A percentile compares a stretch with the other conserved stretches of the same genome.
These are phyloP conservation scores for Brassica cretica DNA, from an alignment of 345 rosid genomes.

Conservation along the genomic window DNA sequence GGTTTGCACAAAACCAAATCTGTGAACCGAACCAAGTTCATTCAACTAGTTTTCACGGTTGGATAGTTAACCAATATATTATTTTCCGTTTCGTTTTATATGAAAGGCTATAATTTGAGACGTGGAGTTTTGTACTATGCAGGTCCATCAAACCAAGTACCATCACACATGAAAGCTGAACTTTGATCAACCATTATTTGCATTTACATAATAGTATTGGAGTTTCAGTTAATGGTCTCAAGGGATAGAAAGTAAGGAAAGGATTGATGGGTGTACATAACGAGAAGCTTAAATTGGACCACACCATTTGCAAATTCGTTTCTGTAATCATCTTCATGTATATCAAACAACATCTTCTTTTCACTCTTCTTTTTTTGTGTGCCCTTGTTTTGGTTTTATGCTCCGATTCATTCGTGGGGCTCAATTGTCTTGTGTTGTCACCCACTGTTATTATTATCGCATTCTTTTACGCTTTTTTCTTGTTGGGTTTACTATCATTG, in stretches of 20 bases:
- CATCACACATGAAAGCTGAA: slow-evolving; percentile 56
- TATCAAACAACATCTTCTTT: not conserved
- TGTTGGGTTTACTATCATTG: not conserved
- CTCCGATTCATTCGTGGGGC: slow-evolving; percentile 23
- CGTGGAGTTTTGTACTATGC: slow-evolving; percentile 37
- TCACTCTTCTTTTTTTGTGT: not conserved
- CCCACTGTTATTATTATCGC: slow-evolving; percentile 10
- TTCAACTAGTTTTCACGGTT: slow-evolving; percentile 42
- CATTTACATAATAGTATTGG: slow-evolving; percentile 4
- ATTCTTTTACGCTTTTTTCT: not conserved
- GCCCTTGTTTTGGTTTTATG: slow-evolving; percentile 9
- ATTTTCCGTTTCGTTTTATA: not conserved
- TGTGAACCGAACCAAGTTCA: slow-evolving; percentile 37
- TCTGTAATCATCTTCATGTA: slow-evolving; percentile 12
- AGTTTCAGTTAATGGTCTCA: slow-evolving; percentile 5
- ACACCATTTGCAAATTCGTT: slow-evolving; percentile 9
- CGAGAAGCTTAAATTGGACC: slow-evolving; percentile 45
- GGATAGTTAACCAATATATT: not conserved
- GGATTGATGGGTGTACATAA: slow-evolving; percentile 56
- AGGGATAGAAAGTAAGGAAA: slow-evolving; percentile 36
- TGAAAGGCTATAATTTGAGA: not conserved
- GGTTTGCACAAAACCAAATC: slow-evolving; percentile 52
- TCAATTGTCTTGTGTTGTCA: not conserved
- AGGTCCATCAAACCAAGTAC: slow-evolving; percentile 52
- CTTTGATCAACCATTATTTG: slow-evolving; percentile 49